Conservation (phyloP, 257 asterid species). For the Rauvolfia tetraphylla region DNA sequence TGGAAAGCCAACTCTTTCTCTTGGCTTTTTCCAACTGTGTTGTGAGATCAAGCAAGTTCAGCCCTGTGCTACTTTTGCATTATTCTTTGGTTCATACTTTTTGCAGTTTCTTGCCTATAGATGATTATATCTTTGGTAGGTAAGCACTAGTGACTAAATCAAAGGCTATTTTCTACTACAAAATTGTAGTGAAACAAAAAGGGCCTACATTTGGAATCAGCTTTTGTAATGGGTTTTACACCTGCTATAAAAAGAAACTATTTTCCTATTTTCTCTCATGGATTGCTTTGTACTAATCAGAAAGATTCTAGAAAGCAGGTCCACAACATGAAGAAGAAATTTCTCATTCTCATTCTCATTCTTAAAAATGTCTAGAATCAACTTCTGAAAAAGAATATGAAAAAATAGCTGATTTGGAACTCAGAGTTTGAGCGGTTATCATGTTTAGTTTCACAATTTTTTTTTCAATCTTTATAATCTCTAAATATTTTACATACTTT, state of each 20-base stretch:
- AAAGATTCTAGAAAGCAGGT: not conserved
- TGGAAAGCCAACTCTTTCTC: slow-evolving; percentile 21
- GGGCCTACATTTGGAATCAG: not conserved
- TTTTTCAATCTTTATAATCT: too few relatives aligned
- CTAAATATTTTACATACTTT: too few relatives aligned
- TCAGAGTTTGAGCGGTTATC: too few relatives aligned
- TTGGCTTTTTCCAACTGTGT: slow-evolving; percentile 8
- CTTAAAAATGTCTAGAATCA: too few relatives aligned
- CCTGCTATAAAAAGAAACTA: not conserved
- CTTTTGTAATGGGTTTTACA: not conserved
- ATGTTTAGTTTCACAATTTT: too few relatives aligned
- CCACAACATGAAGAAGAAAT: too few relatives aligned
- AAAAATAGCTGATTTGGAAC: too few relatives aligned
- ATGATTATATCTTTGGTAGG: slow-evolving; percentile 39
- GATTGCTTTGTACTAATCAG: not conserved
- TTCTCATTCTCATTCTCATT: too few relatives aligned
- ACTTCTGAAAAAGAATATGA: too few relatives aligned
- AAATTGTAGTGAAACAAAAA: not conserved
- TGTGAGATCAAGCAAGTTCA: not conserved
- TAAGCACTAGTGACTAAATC: slow-evolving; percentile 30
- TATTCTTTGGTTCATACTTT: not conserved
- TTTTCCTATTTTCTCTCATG: not conserved
- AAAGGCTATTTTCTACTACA: not conserved
- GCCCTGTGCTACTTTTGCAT: slow-evolving; percentile 4
- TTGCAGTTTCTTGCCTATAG: slow-evolving; percentile 12